Evolutionary conservation across 116 monocot species (phyloP).

Genomic region (Cymodocea nodosa): DNA sequence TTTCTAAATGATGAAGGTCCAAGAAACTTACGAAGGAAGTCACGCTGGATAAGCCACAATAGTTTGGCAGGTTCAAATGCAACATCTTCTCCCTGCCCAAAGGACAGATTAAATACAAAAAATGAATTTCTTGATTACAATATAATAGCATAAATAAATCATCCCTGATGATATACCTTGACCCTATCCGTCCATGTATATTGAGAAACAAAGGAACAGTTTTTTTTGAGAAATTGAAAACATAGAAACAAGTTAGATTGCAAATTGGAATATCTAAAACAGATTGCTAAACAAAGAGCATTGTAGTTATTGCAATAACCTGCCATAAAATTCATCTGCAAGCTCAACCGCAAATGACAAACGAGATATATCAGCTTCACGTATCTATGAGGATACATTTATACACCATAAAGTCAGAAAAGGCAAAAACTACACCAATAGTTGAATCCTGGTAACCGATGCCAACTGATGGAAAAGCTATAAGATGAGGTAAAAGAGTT

Average conservation of each 20-base stretch:
- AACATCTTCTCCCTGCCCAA: slow-evolving; percentile 84
- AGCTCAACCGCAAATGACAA: slow-evolving; percentile 99
- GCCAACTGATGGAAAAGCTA: background rate
- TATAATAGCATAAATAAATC: background rate
- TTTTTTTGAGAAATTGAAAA: background rate
- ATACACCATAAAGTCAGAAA: background rate
- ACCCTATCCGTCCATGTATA: slow-evolving; percentile 43
- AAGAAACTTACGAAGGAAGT: slow-evolving; percentile 92
- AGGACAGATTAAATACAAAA: slow-evolving; percentile 3
- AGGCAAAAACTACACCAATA: background rate
- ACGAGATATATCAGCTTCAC: slow-evolving; percentile 99
- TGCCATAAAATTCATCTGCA: slow-evolving; percentile 99
- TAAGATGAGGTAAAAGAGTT: background rate
- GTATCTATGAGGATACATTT: slow-evolving; percentile 46
- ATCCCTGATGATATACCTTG: slow-evolving; percentile 49
- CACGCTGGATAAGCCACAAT: slow-evolving; percentile 98
- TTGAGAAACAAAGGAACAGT: background rate
- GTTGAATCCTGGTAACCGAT: background rate
- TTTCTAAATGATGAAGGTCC: background rate
- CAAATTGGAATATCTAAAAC: background rate
- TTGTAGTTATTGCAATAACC: slow-evolving; percentile 28
- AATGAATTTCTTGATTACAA: background rate
- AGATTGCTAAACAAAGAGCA: background rate
- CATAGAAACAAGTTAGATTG: slow-evolving; percentile 25
- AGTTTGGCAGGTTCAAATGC: slow-evolving; percentile 98